Conservation (phyloP, 1,139 yeast species). For the Lodderomyces metapsilosis region DNA sequence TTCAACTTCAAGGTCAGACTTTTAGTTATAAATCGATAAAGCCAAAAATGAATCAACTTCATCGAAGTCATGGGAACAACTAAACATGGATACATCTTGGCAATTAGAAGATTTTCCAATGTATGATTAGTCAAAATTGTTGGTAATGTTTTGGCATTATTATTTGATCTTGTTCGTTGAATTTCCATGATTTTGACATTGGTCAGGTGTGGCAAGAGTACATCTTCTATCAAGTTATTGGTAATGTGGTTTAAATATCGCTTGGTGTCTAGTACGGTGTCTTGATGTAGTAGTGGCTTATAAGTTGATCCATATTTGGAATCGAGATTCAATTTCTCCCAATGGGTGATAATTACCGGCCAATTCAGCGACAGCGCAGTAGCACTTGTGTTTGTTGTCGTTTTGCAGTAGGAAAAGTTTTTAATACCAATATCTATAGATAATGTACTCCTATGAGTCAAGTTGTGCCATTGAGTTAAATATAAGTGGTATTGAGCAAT, state of each 20-base stretch:
- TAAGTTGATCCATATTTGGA: constrained; percentile 13
- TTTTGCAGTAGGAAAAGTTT: constrained; percentile 40
- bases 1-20: constrained; percentile 16
- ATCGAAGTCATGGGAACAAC: constrained; percentile 36
- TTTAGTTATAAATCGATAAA: constrained; percentile 32
- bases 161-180: constrained; percentile 39
- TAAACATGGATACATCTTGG: constrained; percentile 12
- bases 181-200: constrained; percentile 33
- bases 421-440: constrained; percentile 43
- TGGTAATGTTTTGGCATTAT: constrained; percentile 37
- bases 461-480: constrained; percentile 11
- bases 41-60: constrained; percentile 38
- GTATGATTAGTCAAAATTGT: constrained; percentile 35
- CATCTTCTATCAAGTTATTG: constrained; percentile 18
- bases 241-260: constrained; percentile 27
- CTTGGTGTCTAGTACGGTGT: constrained; percentile 23
- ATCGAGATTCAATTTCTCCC: constrained; percentile 31
- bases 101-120: constrained; percentile 33
- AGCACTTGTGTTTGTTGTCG: constrained; percentile 11
- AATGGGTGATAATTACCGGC: constrained; percentile 16
- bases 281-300: constrained; percentile 11
- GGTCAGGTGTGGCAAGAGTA: constrained; percentile 8
- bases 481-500: constrained; percentile 21
- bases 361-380: background rate
- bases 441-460: constrained; percentile 16